Evolutionary conservation across 2,329 filamentous ascomycete genomes (phyloP).

Genomic region (Amesomyces nigricolor): DNA sequence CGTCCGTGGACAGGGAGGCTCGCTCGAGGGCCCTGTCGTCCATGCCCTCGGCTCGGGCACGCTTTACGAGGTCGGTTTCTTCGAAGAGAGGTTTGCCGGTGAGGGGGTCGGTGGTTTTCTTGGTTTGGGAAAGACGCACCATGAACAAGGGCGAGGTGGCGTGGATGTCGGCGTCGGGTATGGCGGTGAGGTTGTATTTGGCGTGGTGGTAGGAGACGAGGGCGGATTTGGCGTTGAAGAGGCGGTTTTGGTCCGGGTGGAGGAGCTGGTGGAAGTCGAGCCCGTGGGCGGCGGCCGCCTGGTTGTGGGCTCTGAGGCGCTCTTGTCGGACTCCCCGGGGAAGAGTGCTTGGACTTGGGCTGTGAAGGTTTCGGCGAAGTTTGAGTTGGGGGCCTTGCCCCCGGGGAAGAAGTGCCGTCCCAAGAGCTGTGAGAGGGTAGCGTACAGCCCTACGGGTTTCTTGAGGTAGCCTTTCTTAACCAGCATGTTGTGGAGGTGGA

Average conservation of each 20-base stretch:
- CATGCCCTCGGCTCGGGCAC: background rate
- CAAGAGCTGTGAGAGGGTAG: slow-evolving; percentile 27
- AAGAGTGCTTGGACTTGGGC: too few species aligned
- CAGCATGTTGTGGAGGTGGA: slow-evolving; percentile 47
- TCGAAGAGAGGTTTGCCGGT: slow-evolving; percentile 28
- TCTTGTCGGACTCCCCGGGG: background rate
- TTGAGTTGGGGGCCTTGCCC: slow-evolving; percentile 27
- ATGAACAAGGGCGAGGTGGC: slow-evolving; percentile 25
- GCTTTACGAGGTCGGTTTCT: slow-evolving; percentile 29
- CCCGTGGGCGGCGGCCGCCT: background rate
- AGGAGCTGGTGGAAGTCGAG: slow-evolving; percentile 9
- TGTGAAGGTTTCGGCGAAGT: slow-evolving; percentile 23
- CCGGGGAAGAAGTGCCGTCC: slow-evolving; percentile 27
- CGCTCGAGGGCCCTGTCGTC: slow-evolving; percentile 6
- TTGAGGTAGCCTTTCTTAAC: slow-evolving; percentile 37
- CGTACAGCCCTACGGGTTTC: slow-evolving; percentile 32
- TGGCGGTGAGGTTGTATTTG: slow-evolving; percentile 33
- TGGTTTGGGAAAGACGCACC: slow-evolving; percentile 28
- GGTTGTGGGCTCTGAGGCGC: background rate
- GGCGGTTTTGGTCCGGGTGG: slow-evolving; percentile 20
- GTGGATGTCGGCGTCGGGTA: slow-evolving; percentile 33
- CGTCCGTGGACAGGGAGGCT: background rate
- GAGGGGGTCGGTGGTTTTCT: slow-evolving; percentile 1
- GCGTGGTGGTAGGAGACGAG: slow-evolving; percentile 30
- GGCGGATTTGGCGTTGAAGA: slow-evolving; percentile 34